Base-by-base conservation (phyloP, 208 protist genomes). In the Angomonas desouzai region DNA sequence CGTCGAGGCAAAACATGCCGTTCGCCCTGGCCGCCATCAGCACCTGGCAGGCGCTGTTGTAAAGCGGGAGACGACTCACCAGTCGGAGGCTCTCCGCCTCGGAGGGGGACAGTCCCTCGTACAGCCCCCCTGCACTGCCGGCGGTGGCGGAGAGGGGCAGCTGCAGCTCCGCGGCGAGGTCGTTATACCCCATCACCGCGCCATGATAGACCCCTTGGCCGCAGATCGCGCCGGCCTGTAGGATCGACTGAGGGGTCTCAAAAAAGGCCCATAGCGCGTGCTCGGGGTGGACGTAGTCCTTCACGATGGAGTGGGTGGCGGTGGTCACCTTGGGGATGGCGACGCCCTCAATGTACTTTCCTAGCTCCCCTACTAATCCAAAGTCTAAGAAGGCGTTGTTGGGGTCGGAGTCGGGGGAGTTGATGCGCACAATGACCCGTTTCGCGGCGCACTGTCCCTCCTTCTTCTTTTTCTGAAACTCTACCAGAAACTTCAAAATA, bases 251-350 rank as follows among this genome's bases (percentile, higher is more conserved):
- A 0, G 90, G 84, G 0, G 83, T 77, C 47, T 93, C 85, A 63
- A 93, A 93, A 56, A 89, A 83, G 40, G 82, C 86, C 90, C 90
- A 96, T 18, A 96, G 71, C 36, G 65, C 64, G 64, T 93, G 90
- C 23, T 68, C 68, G 9, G 90, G 90, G 70, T 92, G 83, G 18
- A 93, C 53, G 55, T 87, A 86, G 32, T 83, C 72, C 55, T 74
- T 55, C 20, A 92, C 68, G 32, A 85, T 62, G 20, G 66, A 43
- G 62, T 82, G 81, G 23, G 83, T 90, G 23, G 59, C 45, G 3
- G 60, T 29, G 10, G 74, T 87, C 29, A 87, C 78, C 53, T 86
- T 84, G 22, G 90, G 83, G 13, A 96, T 55, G 10, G 80, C 82
- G n/a, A 93, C 68, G 25, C 84, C 90, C 61, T 93, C 85, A 40